Conservation (phyloP, 106 monocot genomes). For the Platanthera guangdongensis region DNA sequence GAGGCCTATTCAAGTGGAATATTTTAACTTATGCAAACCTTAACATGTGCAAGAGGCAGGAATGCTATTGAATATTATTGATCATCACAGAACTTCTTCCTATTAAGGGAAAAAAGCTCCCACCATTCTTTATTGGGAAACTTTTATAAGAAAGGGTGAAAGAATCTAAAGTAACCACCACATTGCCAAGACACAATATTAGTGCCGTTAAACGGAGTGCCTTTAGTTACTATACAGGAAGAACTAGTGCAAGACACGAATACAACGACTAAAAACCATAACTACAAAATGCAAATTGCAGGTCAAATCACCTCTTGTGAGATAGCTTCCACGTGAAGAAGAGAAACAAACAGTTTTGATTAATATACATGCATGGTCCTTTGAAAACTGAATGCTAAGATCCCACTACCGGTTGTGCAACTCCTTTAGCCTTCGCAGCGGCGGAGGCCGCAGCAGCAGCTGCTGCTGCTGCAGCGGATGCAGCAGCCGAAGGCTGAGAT, state of each 20-base stretch:
- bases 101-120: too few species aligned
- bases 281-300: not conserved
- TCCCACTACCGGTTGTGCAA: conserved; percentile 69
- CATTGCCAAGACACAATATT: too few species aligned
- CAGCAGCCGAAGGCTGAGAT: conserved; percentile 28
- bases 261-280: not conserved
- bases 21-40: too few species aligned
- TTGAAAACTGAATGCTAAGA: conserved; percentile 27
- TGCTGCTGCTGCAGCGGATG: conserved; percentile 45
- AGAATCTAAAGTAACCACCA: too few species aligned
- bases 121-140: too few species aligned
- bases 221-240: not conserved
- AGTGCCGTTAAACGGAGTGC: not conserved
- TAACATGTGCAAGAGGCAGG: too few species aligned
- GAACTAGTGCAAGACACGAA: not conserved
- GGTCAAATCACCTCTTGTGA: not conserved
- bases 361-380: conserved; percentile 15
- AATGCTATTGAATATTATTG: too few species aligned
- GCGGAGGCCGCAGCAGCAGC: conserved; percentile 69
- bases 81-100: too few species aligned
- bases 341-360: conserved; percentile 1
- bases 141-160: too few species aligned
- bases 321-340: not conserved
- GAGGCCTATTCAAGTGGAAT: too few species aligned
- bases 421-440: conserved; percentile 81